Percentiles rank a stretch among this genome's conserved stretches.
phyloP scores from a whole-genome alignment of 495 filamentous ascomycete genomes.

The Neurospora discreta region DNA sequence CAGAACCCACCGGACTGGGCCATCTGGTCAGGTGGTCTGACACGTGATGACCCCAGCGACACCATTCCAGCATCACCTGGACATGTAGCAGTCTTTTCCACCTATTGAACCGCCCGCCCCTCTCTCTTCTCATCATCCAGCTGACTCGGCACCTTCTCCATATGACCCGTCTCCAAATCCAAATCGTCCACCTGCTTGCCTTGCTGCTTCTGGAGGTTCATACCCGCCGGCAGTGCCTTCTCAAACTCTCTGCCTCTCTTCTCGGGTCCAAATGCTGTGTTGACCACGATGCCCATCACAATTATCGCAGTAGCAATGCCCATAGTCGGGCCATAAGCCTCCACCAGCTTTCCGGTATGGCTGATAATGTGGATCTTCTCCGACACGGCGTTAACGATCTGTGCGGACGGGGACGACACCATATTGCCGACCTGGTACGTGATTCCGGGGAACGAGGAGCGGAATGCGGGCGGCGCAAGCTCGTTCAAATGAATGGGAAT shows the following conservation, averaged over 20 bases:
- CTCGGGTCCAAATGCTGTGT: conserved; percentile 51
- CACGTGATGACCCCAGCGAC: too few species aligned
- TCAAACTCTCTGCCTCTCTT: conserved; percentile 59
- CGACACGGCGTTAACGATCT: conserved; percentile 59
- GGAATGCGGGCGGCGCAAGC: conserved; percentile 60
- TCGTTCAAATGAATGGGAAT: conserved; percentile 74
- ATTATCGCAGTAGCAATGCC: conserved; percentile 61
- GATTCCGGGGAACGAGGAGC: conserved; percentile 55
- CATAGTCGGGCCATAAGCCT: conserved; percentile 61
- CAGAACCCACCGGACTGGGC: too few species aligned
- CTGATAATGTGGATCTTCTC: conserved; percentile 42
- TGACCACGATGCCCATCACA: conserved; percentile 49
- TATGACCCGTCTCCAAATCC: conserved; percentile 11
- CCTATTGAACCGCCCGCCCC: not conserved
- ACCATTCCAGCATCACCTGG: too few species aligned
- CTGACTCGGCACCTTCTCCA: not conserved
- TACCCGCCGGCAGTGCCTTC: conserved; percentile 43
- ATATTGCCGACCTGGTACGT: conserved; percentile 71
- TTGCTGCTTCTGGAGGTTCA: conserved; percentile 21
- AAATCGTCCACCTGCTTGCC: conserved; percentile 8
- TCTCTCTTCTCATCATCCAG: not conserved
- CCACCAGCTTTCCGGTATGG: conserved; percentile 36
- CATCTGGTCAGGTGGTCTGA: too few species aligned
- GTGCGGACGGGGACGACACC: conserved; percentile 59
- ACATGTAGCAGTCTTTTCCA: not conserved